These are phyloP conservation scores for Cairneyella variabilis DNA, from an alignment of 495 filamentous ascomycete species.

Conservation along the genomic window DNA sequence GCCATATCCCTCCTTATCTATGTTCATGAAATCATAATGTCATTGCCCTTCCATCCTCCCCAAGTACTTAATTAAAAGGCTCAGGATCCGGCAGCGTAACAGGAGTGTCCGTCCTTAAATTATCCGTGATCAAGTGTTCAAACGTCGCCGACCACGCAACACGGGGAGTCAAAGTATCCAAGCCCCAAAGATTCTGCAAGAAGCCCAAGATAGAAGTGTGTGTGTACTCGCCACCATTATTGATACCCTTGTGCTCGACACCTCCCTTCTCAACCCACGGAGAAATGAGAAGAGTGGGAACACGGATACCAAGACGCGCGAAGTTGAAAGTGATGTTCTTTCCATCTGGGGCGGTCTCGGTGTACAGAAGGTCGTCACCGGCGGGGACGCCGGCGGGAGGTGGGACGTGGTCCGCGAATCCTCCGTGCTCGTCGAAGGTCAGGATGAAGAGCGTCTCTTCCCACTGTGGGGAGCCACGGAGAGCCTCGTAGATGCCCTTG, in stretches of 20 bases:
- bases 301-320: conserved; percentile 43
- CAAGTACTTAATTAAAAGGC: conserved; percentile 17
- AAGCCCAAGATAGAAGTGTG: conserved; percentile 40
- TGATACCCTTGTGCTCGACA: conserved; percentile 44
- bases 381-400: conserved; percentile 36
- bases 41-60: neutral
- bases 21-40: conserved; percentile 7
- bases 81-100: conserved; percentile 26
- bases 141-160: conserved; percentile 41
- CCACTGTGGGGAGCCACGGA: conserved; percentile 44
- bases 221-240: conserved; percentile 38
- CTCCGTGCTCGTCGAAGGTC: conserved; percentile 48
- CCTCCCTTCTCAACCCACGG: conserved; percentile 41
- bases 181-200: conserved; percentile 38
- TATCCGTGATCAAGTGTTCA: conserved; percentile 35
- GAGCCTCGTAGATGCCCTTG: conserved; percentile 46
- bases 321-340: conserved; percentile 41
- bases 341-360: conserved; percentile 37
- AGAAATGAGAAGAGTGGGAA: conserved; percentile 47
- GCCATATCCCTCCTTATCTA: neutral
- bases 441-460: conserved; percentile 43
- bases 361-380: conserved; percentile 41
- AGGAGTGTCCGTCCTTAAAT: conserved; percentile 30
- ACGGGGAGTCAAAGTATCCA: conserved; percentile 39
- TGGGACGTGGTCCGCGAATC: conserved; percentile 48